Base-by-base conservation (phyloP, 1,139 yeast genomes). In the Candida sanyaensis region DNA sequence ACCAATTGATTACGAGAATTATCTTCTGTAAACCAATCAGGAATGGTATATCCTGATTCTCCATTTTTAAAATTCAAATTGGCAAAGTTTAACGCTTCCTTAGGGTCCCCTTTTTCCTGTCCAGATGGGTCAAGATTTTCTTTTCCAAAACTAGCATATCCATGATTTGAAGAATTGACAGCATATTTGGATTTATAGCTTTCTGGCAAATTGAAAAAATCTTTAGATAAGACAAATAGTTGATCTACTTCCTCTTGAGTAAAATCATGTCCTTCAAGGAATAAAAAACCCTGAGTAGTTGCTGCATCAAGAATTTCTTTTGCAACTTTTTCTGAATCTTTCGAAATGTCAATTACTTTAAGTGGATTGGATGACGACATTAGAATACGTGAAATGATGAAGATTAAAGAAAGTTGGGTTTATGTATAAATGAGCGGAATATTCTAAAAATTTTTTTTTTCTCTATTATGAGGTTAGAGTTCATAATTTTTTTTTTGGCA, bases 231-330 rank as follows among this genome's bases (percentile, higher is more conserved):
- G 9, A 59, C 63, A 57, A 87, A 86, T 38, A 83, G 64, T 2
- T 62, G 61, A 46, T 80, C 79, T 6, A 86, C 86, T 52, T 85
- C 91, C 5, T 66, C 63, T 49, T 77, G 77, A 0, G 81, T 66
- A 60, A 87, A 83, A 6, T 78, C 84, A 53, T 87, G 89, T 7
- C 93, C 92, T 56, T 86, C 88, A 6, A 87, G 71, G 56, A 86
- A 84, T 40, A 87, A 69, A 57, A 88, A 87, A 0, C 96, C 95
- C 52, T 85, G 86, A 0, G 80, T 66, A 12, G 81, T 71, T 6
- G 90, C 89, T 1, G 93, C 93, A 4, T 78, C 68, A 29, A 48
- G 34, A 13, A 88, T 71, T 44, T 75, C 68, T 6, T 70, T 71
- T 0, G 83, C 86, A 1, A 86, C 77, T 10, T 56, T 50, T 12